A percentile compares a stretch with the other conserved stretches of the same genome.
phyloP scores from a whole-genome alignment of 2,329 filamentous ascomycete genomes.

The Cyanodermella asteris region DNA sequence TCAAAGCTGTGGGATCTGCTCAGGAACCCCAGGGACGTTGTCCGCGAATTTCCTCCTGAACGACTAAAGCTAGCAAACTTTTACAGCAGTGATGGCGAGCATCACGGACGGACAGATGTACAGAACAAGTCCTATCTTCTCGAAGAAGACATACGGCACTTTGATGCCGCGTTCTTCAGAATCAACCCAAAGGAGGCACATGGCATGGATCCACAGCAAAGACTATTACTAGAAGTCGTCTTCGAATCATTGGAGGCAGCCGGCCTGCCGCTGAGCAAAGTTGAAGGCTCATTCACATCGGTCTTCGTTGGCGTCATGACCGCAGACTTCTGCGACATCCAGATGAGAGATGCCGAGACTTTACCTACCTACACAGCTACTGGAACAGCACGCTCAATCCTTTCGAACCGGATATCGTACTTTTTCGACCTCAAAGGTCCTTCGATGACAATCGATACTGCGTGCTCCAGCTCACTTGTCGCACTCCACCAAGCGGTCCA shows the following conservation, averaged over 20 bases:
- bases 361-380: conserved; percentile 11
- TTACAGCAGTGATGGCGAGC: conserved; percentile 2
- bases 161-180: conserved; percentile 16
- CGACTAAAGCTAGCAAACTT: conserved; percentile 2
- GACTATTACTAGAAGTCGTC: conserved; percentile 11
- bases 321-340: conserved; percentile 12
- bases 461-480: conserved; percentile 14
- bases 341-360: conserved; percentile 9
- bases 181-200: conserved; percentile 13
- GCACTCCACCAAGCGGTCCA: conserved; percentile 13
- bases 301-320: conserved; percentile 15
- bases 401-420: conserved; percentile 11
- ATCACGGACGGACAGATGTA: neutral
- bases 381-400: conserved; percentile 13
- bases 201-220: conserved; percentile 12
- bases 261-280: conserved; percentile 8
- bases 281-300: conserved; percentile 12
- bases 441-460: conserved; percentile 14
- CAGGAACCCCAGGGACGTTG: neutral
- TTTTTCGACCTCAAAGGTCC: conserved; percentile 13
- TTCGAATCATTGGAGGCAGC: conserved; percentile 7
- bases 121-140: conserved; percentile 8
- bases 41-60: neutral
- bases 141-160: conserved; percentile 10
- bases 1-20: conserved; percentile 16